Evolutionary conservation across 2,329 filamentous ascomycete genomes (phyloP).

Genomic region (Colletotrichum incanum): DNA sequence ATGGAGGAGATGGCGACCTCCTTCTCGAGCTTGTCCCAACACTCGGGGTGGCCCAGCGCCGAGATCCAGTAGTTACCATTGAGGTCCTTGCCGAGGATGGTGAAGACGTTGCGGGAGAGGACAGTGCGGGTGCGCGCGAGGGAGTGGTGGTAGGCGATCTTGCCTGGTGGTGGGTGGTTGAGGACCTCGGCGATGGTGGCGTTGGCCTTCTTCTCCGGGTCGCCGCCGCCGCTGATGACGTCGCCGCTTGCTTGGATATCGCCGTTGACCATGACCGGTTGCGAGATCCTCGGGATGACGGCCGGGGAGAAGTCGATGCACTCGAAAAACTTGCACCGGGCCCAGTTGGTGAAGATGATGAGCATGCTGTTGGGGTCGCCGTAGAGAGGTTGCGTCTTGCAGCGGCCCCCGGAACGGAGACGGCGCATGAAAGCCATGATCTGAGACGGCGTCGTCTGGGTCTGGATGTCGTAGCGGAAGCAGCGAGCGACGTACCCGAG

Average conservation of each 20-base stretch:
- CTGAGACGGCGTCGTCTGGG: constrained; percentile 54
- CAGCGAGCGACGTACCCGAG: constrained; percentile 50
- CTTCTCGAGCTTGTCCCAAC: constrained; percentile 51
- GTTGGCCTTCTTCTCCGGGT: constrained; percentile 31
- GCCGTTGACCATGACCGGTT: neutral
- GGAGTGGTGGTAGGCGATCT: constrained; percentile 39
- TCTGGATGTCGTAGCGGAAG: constrained; percentile 52
- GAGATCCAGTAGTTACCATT: constrained; percentile 50
- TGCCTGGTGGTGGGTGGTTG: constrained; percentile 35
- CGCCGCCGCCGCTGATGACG: neutral
- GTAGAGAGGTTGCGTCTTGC: constrained; percentile 47
- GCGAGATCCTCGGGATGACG: constrained; percentile 41
- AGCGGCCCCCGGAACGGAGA: constrained; percentile 43
- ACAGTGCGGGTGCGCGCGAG: constrained; percentile 35
- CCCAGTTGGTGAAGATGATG: constrained; percentile 58
- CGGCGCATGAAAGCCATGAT: constrained; percentile 49
- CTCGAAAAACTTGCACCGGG: constrained; percentile 53
- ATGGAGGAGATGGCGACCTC: constrained; percentile 22
- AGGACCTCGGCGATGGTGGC: neutral
- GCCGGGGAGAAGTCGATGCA: constrained; percentile 55
- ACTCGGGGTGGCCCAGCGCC: constrained; percentile 44
- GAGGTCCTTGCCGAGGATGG: constrained; percentile 49
- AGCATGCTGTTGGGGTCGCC: constrained; percentile 53
- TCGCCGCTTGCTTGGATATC: neutral
- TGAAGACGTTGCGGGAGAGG: constrained; percentile 39